Evolutionary conservation across 495 filamentous ascomycete species (phyloP), one percentile per base, ranked within the genome.

Genomic region (Pyronema omphalodes): DNA sequence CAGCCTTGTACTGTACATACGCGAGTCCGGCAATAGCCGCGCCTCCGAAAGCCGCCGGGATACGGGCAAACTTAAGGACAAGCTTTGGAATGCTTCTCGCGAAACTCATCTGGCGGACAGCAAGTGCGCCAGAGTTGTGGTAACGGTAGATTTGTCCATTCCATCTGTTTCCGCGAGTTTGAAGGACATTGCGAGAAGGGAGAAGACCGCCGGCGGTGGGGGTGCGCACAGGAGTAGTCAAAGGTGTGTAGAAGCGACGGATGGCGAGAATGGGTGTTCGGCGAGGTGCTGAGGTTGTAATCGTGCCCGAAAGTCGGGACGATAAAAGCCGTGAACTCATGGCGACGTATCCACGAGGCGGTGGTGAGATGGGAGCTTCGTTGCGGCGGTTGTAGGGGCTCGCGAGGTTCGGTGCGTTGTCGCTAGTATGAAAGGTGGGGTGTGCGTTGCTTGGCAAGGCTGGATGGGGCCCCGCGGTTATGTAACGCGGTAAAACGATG

Each of bases 1-100:
- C 81, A 57, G 91, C 89, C 70, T 96, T 93, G 67, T 96, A 95
- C 67, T 99, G 91, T 35, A 99, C 62, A 74, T 94, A 99, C 41
- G 85, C 85, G 34, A 91, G 64, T 4, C 85, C 84, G 6, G 84
- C 87, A 65, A 99, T 75, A 69, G 83, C 84, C 43, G 84, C 80
- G 41, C 84, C 87, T 36, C 88, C 91, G 65, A 93, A 87, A 69
- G 94, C 79, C 54, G 93, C 89, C 23, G 91, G 91, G 48, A 95
- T 69, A 49, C 85, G 75, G 39, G 81, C 73, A 52, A 96, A 82
- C 71, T 94, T 99, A 58, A 93, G 60, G 7, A 88, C 79, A 40
- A 99, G 73, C 63, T 85, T 84, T 2, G 91, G 91, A n/a, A 99
- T 72, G 48, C 84, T 75, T 48, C 91, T 76, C 6, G 74, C 75